phyloP scores from a whole-genome alignment of 1,284 basidiomycete species.

The Polyporus tsugae region DNA sequence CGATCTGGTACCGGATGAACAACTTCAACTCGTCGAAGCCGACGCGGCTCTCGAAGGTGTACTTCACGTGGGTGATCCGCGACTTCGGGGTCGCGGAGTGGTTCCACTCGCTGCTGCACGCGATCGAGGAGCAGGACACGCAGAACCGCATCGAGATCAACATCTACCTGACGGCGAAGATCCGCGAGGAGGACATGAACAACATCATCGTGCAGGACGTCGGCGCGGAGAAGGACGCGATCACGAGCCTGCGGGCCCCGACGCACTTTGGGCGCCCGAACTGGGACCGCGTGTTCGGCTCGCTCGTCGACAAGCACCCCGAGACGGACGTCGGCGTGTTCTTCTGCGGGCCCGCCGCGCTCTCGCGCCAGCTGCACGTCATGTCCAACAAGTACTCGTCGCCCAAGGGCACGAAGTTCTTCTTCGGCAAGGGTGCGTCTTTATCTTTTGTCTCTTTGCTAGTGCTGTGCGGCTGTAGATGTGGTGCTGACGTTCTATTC shows the following conservation, averaged over 20 bases:
- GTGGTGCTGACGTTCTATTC: conserved; percentile 2
- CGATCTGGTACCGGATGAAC: conserved; percentile 96
- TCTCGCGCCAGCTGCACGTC: conserved; percentile 76
- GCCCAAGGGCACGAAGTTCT: conserved; percentile 83
- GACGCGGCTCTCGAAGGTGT: conserved; percentile 84
- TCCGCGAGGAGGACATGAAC: conserved; percentile 89
- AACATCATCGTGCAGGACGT: conserved; percentile 92
- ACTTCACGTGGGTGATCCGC: conserved; percentile 90
- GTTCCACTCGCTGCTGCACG: conserved; percentile 93
- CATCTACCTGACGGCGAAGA: conserved; percentile 88
- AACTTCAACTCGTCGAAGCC: conserved; percentile 75
- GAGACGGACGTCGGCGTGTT: conserved; percentile 89
- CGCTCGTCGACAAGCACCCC: conserved; percentile 80
- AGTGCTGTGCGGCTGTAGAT: not conserved
- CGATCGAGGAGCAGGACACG: conserved; percentile 90
- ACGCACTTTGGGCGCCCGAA: conserved; percentile 96
- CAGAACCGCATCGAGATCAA: conserved; percentile 88
- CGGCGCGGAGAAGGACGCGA: conserved; percentile 87
- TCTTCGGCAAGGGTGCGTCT: conserved; percentile 81
- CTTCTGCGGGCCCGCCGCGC: conserved; percentile 80
- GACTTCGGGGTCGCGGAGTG: conserved; percentile 88
- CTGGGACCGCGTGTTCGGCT: conserved; percentile 86
- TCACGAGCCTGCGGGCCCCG: conserved; percentile 85
- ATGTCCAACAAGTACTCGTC: conserved; percentile 89
- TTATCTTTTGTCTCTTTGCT: not conserved